Evolutionary conservation across 768 basidiomycete genomes (phyloP), one percentile per base, ranked within the genome.

Genomic region (Calocybe indica): DNA sequence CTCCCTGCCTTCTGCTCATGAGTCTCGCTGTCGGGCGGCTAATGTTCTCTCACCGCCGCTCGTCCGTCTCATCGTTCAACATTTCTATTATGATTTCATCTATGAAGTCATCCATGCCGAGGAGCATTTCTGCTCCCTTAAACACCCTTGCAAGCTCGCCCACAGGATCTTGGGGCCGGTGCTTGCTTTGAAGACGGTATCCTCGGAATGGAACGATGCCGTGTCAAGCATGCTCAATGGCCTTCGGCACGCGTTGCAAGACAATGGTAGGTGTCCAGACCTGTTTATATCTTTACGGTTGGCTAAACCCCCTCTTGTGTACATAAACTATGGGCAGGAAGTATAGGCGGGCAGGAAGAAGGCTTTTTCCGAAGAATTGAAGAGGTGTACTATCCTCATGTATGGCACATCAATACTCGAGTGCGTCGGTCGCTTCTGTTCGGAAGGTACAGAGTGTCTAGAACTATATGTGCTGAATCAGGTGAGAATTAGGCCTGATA

Each of bases 361-460:
- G 0, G 38, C 8, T 62, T 61, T 36, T 62, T 64, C 37, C 44
- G 46, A 11, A 37, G 46, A 5, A 54, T 64, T 7, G 62, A 64
- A 43, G 51, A 54, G 4, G 62, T 55, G n/a, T 62, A 61, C 45
- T 64, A 66, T 45, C 63, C 66, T 7, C 55, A 67, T 42, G 33
- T 49, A 28, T 62, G 63, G 62, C 63, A 67, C 52, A 53, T 67
- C 54, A 62, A 63, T 45, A 62, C 63, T 2, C 57, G 55, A 33
- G 52, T 62, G 22, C 62, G 63, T 14, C 54, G 51, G 15, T 44
- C 54, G 10, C 52, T 57, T 7, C 45, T 65, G 3, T 46, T 64
- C 7, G 39, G 52, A 37, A 55, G 57, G 32, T 65, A 63, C 45
- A 55, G 66, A 22, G 55, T 65, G 0, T 61, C 58, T 45, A 41